A percentile compares a stretch with the other conserved stretches of the same genome.
Evolutionary conservation across 208 protist genomes (phyloP).

Genomic region (Leishmania aethiopica): DNA sequence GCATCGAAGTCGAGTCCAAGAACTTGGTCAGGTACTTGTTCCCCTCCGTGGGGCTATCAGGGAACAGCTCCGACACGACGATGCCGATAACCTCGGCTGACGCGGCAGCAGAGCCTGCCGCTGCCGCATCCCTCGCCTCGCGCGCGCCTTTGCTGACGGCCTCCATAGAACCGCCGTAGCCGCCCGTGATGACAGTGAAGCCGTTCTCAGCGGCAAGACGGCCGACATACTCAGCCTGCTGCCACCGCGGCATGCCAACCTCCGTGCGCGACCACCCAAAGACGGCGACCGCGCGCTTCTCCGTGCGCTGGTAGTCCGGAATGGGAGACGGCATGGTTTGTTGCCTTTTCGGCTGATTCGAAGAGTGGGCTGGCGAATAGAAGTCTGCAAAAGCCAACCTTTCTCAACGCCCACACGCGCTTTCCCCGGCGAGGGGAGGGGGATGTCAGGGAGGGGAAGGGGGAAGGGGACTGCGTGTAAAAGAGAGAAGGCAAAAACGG

Average conservation of each 20-base stretch:
- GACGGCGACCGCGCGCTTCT: conserved; percentile 47
- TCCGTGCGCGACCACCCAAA: conserved; percentile 72
- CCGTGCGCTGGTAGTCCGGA: conserved; percentile 42
- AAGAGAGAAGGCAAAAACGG: neutral
- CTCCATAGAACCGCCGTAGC: conserved; percentile 83
- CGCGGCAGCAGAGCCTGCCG: conserved; percentile 5
- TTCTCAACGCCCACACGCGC: neutral
- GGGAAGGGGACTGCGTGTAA: neutral
- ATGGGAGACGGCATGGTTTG: conserved; percentile 20
- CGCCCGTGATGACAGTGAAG: conserved; percentile 65
- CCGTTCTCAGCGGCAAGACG: conserved; percentile 41
- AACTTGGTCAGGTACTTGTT: conserved; percentile 63
- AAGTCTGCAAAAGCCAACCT: neutral
- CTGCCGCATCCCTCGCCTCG: conserved; percentile 34
- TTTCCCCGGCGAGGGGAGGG: neutral
- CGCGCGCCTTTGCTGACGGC: conserved; percentile 69
- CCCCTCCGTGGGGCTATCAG: conserved; percentile 47
- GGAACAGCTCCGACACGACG: conserved; percentile 53
- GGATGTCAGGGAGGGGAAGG: neutral
- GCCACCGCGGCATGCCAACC: conserved; percentile 44
- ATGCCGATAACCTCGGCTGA: conserved; percentile 60
- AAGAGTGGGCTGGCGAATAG: neutral
- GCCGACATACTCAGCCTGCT: conserved; percentile 52
- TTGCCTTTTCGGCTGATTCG: neutral
- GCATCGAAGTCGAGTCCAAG: conserved; percentile 46